These are phyloP conservation scores for Trypanosoma cruzi DNA, from an alignment of 208 protist genomes.

Conservation along the genomic window DNA sequence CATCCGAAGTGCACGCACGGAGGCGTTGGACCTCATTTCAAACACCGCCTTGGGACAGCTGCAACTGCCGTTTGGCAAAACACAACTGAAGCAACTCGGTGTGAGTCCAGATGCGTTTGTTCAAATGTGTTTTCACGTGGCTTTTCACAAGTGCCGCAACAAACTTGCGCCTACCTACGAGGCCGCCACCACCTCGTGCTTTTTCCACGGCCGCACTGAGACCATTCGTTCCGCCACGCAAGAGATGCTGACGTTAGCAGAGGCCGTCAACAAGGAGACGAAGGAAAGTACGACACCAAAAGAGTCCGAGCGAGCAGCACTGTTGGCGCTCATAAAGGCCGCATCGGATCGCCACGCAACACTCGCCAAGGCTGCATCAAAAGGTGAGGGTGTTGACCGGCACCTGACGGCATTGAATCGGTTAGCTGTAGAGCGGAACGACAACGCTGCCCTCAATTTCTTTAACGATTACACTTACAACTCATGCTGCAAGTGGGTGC, in stretches of 20 bases:
- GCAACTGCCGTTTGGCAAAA: constrained; percentile 50
- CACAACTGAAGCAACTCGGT: constrained; percentile 42
- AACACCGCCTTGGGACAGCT: constrained; percentile 67
- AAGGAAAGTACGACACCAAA: constrained; percentile 7
- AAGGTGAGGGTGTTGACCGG: constrained; percentile 87
- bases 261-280: constrained; percentile 36
- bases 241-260: constrained; percentile 62
- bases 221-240: constrained; percentile 68
- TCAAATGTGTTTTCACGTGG: constrained; percentile 89
- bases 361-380: constrained; percentile 49
- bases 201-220: constrained; percentile 89
- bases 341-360: constrained; percentile 55
- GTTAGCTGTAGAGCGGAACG: constrained; percentile 54
- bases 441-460: constrained; percentile 76
- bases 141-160: constrained; percentile 74
- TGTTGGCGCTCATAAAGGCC: constrained; percentile 45
- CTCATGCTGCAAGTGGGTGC: constrained; percentile 39
- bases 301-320: constrained; percentile 34
- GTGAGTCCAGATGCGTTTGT: constrained; percentile 80
- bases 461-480: constrained; percentile 81
- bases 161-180: constrained; percentile 73
- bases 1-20: constrained; percentile 76
- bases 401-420: constrained; percentile 90
- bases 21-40: constrained; percentile 60
- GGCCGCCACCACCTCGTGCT: constrained; percentile 55